Evolutionary conservation across 331 rosid genomes (phyloP).

Genomic region (Arachis monticola): DNA sequence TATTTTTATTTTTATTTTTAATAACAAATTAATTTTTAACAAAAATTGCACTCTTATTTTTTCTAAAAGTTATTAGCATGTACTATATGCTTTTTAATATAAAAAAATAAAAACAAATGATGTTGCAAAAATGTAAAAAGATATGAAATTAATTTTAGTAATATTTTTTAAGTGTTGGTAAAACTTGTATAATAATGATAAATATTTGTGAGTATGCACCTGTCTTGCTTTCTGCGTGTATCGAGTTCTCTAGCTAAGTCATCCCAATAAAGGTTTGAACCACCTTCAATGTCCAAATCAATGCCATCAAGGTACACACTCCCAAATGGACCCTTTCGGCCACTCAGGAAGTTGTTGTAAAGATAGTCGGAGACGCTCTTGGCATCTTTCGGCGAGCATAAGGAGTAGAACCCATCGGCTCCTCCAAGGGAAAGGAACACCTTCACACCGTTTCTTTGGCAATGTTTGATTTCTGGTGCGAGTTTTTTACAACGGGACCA

Average conservation of each 20-base stretch:
- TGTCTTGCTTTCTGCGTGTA: background rate
- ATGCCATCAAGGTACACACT: constrained; percentile 42
- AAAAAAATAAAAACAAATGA: no score
- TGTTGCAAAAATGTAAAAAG: no score
- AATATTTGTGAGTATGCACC: background rate
- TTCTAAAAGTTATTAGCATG: no score
- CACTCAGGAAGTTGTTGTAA: background rate
- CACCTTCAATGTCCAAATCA: constrained; percentile 44
- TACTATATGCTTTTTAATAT: no score
- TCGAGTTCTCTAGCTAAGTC: constrained; percentile 37
- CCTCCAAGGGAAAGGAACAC: constrained; percentile 54
- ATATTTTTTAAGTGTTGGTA: no score
- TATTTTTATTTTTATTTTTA: no score
- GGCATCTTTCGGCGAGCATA: constrained; percentile 14
- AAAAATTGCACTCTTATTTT: no score
- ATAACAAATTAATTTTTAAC: no score
- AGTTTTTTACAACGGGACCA: constrained; percentile 36
- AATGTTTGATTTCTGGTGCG: constrained; percentile 30
- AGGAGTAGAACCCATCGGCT: background rate
- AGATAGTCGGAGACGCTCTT: background rate
- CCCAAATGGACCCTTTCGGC: constrained; percentile 35
- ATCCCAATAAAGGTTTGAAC: constrained; percentile 14
- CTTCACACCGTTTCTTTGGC: constrained; percentile 47
- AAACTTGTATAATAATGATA: no score
- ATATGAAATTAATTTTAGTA: no score